These are phyloP conservation scores for Acanthamoeba healyi DNA, from an alignment of 208 protist species.

Conservation along the genomic window DNA sequence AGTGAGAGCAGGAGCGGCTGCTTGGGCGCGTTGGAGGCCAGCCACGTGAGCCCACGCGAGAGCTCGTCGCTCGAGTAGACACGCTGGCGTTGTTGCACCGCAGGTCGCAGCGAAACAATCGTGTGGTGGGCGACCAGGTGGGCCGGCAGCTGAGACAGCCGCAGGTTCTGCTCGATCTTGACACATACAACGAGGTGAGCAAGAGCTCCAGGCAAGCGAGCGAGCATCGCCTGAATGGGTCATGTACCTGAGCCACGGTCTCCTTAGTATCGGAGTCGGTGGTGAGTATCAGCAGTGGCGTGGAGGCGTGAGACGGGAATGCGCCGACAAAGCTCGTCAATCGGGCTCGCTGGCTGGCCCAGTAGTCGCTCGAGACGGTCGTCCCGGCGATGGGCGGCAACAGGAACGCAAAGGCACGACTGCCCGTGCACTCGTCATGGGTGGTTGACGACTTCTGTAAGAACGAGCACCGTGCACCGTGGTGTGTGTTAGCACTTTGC, in stretches of 20 bases:
- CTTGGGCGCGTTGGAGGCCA: background rate
- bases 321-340: background rate
- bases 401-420: background rate
- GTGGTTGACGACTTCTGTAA: background rate
- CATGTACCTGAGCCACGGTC: background rate
- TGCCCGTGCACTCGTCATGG: background rate
- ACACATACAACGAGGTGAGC: background rate
- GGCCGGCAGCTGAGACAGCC: background rate
- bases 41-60: background rate
- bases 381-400: background rate
- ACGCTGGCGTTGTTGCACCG: background rate
- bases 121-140: background rate
- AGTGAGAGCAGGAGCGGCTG: background rate
- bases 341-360: background rate
- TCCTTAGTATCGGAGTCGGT: background rate
- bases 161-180: constrained; percentile 13
- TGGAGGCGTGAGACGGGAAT: background rate
- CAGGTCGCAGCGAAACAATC: background rate
- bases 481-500: no score
- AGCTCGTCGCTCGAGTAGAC: background rate
- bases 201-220: background rate
- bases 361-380: background rate
- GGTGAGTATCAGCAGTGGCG: background rate
- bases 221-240: background rate
- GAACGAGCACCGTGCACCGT: no score